Evolutionary conservation across 257 asterid species (phyloP), one percentile per base, ranked within the genome.

Genomic region (Jacaranda copaia): DNA sequence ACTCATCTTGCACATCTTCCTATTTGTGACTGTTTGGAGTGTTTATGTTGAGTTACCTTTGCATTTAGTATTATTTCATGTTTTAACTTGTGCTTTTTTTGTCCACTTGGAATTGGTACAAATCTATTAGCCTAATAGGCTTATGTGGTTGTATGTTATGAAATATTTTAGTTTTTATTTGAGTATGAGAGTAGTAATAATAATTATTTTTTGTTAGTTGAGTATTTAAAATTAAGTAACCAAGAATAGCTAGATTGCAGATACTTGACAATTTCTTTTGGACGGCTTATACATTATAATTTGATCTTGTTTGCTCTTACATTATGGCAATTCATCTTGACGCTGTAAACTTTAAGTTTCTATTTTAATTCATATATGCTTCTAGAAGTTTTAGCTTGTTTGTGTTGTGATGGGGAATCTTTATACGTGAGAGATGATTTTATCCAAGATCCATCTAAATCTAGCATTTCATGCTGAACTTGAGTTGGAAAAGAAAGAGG

Each of bases 281-380:
- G n/a, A 15, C 16, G 5, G 46, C 64, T 49, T 40, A 39, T 53
- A 14, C 25, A 40, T n/a, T 25, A 15, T 77, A 45, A 12, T 12
- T 16, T 77, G 43, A 46, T 58, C 32, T 25, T 68, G 9, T 40
- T 2, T n/a, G 18, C 36, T 45, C 51, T 67, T 69, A 60, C 10
- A 2, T 39, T 14, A 39, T 61, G 58, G 56, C 25, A 20, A 45
- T 46, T 1, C 46, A n/a, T 51, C 8, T 38, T 18, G 2, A 51
- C 43, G 59, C 42, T 59, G 35, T 40, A 2, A 32, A 12, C 48
- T 13, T 6, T 36, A 12, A 43, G 1, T 65, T 51, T 62, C 40
- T 63, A n/a, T 69, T 38, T 71, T 71, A 60, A 25, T 70, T 7
- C 39, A 19, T 8, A 20, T 46, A 15, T 70, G 58, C 46, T 13